A percentile compares a stretch with the other conserved stretches of the same genome.
Evolutionary conservation across 257 asterid species (phyloP).

Genomic region (Petunia secreta): DNA sequence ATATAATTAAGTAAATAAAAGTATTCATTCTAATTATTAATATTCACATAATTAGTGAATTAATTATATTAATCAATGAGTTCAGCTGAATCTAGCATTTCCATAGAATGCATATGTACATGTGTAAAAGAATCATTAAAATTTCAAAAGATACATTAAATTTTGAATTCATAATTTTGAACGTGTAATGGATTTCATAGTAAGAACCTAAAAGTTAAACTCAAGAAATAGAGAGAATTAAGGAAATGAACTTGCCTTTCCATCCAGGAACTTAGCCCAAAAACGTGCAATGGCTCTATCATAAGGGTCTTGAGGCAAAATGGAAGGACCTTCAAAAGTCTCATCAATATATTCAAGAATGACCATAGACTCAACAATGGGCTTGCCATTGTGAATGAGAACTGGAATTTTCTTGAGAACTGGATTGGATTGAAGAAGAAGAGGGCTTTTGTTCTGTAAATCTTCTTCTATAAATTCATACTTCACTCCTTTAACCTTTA

Average conservation of each 20-base stretch:
- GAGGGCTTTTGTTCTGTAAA: not conserved
- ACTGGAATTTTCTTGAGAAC: not conserved
- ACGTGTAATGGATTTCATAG: no score
- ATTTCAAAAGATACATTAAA: no score
- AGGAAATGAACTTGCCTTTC: not conserved
- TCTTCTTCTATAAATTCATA: not conserved
- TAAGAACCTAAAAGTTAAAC: no score
- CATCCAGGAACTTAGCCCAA: not conserved
- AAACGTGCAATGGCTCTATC: not conserved
- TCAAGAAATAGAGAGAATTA: not conserved
- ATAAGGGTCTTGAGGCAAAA: conserved; percentile 3
- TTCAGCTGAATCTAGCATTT: no score
- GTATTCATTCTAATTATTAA: no score
- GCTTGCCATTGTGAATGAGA: not conserved
- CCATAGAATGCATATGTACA: no score
- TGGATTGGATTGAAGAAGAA: not conserved
- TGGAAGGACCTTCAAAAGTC: not conserved
- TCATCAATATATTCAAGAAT: conserved; percentile 14
- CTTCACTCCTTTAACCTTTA: no score
- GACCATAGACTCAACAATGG: not conserved
- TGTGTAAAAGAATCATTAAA: no score
- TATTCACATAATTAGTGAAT: no score
- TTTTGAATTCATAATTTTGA: no score
- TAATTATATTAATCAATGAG: no score
- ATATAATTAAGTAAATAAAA: no score